These are phyloP conservation scores for Fusarium pseudograminearum DNA, from an alignment of 2,329 filamentous ascomycete genomes.

Conservation along the genomic window DNA sequence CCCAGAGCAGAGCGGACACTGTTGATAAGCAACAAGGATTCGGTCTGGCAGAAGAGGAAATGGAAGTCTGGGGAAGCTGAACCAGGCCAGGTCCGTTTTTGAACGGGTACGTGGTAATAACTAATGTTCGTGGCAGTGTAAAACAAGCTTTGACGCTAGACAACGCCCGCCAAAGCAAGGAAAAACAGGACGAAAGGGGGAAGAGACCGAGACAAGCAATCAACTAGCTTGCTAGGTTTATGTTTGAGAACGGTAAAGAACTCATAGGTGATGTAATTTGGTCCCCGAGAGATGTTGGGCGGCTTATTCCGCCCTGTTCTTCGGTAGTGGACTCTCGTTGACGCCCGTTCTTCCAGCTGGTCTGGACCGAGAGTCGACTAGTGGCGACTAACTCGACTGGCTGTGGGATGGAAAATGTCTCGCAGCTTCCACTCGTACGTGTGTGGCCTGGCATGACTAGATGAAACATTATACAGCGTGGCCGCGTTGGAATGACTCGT, in stretches of 20 bases:
- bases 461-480: background rate
- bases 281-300: background rate
- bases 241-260: background rate
- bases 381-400: constrained; percentile 7
- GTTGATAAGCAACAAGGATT: constrained; percentile 5
- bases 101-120: background rate
- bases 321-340: background rate
- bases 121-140: background rate
- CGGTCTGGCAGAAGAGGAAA: too few relatives aligned
- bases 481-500: background rate
- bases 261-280: constrained; percentile 12
- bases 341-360: constrained; percentile 3
- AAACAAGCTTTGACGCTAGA: constrained; percentile 26
- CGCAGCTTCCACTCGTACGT: background rate
- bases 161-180: background rate
- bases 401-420: background rate
- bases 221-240: background rate
- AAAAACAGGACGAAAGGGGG: background rate
- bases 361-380: background rate
- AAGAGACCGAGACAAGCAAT: background rate
- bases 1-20: background rate
- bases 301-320: background rate
- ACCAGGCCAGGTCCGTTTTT: constrained; percentile 1
- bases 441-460: background rate
- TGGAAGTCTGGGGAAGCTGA: constrained; percentile 26